Conservation (phyloP, 164 flowering plant genomes). For the Paratinospora sagittata region DNA sequence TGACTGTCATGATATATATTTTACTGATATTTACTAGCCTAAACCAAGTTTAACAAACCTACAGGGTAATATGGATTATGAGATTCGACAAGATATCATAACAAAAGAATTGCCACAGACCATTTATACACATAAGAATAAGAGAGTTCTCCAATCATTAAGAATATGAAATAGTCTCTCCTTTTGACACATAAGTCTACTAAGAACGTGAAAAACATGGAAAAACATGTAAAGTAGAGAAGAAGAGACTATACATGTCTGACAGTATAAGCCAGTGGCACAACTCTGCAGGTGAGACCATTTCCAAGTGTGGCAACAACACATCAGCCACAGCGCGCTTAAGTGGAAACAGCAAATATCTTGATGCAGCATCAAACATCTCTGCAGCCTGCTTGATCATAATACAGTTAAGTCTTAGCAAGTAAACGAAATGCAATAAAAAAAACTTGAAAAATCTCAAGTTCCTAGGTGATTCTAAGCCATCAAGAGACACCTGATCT, state of each 20-base stretch:
- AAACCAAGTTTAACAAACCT: not conserved
- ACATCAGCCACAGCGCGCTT: slow-evolving; percentile 97
- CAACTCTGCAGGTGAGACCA: slow-evolving; percentile 72
- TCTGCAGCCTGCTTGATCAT: slow-evolving; percentile 71
- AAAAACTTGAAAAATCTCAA: not conserved
- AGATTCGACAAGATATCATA: too few species aligned
- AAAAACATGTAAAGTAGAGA: slow-evolving; percentile 11
- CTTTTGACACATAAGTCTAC: too few species aligned
- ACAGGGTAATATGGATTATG: not conserved
- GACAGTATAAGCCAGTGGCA: slow-evolving; percentile 89
- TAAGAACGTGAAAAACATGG: not conserved
- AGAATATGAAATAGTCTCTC: too few species aligned
- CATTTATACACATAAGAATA: too few species aligned
- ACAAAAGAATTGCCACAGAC: too few species aligned
- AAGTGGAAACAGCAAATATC: slow-evolving; percentile 89
- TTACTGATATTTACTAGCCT: not conserved
- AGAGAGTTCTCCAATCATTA: too few species aligned
- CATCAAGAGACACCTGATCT: slow-evolving; percentile 55
- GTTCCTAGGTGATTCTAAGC: not conserved
- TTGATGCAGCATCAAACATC: slow-evolving; percentile 96
- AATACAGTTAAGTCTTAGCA: not conserved
- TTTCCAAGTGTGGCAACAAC: slow-evolving; percentile 74
- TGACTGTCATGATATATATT: not conserved
- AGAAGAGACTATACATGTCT: slow-evolving; percentile 57
- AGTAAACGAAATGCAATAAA: not conserved